A percentile compares a stretch with the other conserved stretches of the same genome.
Evolutionary conservation across 2,329 filamentous ascomycete species (phyloP).

Genomic region (Dichotomopilus funicola): DNA sequence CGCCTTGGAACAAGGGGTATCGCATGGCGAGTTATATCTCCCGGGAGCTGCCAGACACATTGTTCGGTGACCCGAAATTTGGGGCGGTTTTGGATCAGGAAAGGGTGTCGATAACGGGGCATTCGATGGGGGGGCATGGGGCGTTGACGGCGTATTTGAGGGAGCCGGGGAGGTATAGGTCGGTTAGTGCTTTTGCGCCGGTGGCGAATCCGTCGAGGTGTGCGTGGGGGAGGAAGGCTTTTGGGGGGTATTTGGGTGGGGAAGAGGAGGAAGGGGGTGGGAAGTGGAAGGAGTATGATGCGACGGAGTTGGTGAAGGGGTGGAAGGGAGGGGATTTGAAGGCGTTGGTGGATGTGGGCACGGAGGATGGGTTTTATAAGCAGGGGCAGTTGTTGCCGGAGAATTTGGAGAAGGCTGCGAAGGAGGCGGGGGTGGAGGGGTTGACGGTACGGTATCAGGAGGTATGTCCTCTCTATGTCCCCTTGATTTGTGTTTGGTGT

Average conservation of each 20-base stretch:
- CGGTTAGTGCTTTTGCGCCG: conserved; percentile 83
- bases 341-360: conserved; percentile 85
- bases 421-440: conserved; percentile 65
- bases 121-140: conserved; percentile 96
- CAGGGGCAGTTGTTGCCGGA: conserved; percentile 87
- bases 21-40: conserved; percentile 93
- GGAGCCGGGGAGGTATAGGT: conserved; percentile 84
- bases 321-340: conserved; percentile 61
- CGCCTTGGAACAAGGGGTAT: conserved; percentile 72
- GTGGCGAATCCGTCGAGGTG: conserved; percentile 80
- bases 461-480: conserved; percentile 35
- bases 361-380: conserved; percentile 94
- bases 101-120: conserved; percentile 79
- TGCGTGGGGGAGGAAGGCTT: conserved; percentile 95
- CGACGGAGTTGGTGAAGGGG: conserved; percentile 76
- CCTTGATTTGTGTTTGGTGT: neutral
- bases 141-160: conserved; percentile 88
- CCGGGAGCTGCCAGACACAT: conserved; percentile 71
- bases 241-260: conserved; percentile 81
- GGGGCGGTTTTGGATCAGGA: conserved; percentile 58
- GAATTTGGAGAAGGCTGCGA: conserved; percentile 77
- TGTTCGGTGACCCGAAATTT: conserved; percentile 63
- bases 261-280: conserved; percentile 54
- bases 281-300: conserved; percentile 84
- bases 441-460: conserved; percentile 77